Percentiles rank a stretch among this genome's conserved stretches.
These are phyloP conservation scores for Lichtheimia corymbifera DNA, from an alignment of 371 early-diverging fungal genomes.

Conservation along the genomic window DNA sequence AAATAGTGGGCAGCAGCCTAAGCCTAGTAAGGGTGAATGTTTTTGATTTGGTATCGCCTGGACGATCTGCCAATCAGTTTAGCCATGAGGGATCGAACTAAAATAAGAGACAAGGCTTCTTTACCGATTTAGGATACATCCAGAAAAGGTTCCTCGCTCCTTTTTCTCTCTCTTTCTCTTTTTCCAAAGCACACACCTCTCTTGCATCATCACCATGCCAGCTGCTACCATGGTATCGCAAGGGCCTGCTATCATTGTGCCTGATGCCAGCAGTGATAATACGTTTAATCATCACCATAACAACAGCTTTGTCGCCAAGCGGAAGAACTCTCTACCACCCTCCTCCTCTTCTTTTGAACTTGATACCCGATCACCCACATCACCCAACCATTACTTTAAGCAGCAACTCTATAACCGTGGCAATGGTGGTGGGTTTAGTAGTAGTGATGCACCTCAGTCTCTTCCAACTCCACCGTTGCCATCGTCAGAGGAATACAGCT, in stretches of 20 bases:
- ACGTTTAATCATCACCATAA: neutral
- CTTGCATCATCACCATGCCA: constrained; percentile 9
- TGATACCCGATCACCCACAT: constrained; percentile 13
- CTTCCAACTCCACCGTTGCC: constrained; percentile 9
- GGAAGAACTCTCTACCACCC: constrained; percentile 2
- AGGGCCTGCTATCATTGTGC: constrained; percentile 15
- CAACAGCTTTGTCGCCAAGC: constrained; percentile 3
- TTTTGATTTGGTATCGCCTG: too few relatives aligned
- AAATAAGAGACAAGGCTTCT: too few relatives aligned
- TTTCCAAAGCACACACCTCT: neutral
- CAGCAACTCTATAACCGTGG: constrained; percentile 14
- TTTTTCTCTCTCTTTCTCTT: neutral
- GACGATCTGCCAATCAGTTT: too few relatives aligned
- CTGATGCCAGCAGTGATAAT: constrained; percentile 11
- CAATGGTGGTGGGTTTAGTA: neutral
- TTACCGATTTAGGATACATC: too few relatives aligned
- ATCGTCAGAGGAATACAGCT: constrained; percentile 9
- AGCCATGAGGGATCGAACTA: too few relatives aligned
- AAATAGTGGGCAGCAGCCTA: too few relatives aligned
- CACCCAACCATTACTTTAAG: constrained; percentile 2
- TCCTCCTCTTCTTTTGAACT: constrained; percentile 7
- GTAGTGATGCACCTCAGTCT: constrained; percentile 8
- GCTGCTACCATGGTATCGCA: constrained; percentile 16
- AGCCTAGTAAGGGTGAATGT: too few relatives aligned
- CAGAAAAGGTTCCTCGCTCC: constrained; percentile 1